A percentile compares a stretch with the other conserved stretches of the same genome.
Evolutionary conservation across 2,329 filamentous ascomycete genomes (phyloP).

Genomic region (Beauveria brongniartii): DNA sequence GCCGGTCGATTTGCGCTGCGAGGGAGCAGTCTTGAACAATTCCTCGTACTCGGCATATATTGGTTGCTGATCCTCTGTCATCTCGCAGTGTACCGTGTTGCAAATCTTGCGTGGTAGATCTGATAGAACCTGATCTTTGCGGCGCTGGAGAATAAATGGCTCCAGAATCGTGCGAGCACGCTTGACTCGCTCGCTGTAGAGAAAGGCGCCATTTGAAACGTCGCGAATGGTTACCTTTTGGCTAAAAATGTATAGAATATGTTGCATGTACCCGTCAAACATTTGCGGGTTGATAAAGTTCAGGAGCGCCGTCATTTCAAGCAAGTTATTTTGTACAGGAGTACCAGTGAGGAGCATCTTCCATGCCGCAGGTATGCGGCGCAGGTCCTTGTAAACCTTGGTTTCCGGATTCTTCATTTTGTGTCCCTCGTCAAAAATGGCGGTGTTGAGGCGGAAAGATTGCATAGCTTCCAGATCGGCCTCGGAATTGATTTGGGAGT

Average conservation of each 20-base stretch:
- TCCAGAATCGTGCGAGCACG: constrained; percentile 87
- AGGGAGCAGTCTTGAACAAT: constrained; percentile 56
- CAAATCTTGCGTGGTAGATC: constrained; percentile 75
- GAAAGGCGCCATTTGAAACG: constrained; percentile 68
- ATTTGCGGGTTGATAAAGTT: constrained; percentile 88
- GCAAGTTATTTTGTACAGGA: constrained; percentile 87
- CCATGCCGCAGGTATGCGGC: constrained; percentile 71
- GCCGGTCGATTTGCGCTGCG: constrained; percentile 40
- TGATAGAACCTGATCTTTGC: constrained; percentile 84
- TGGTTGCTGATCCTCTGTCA: constrained; percentile 62
- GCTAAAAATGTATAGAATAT: constrained; percentile 82
- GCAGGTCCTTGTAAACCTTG: constrained; percentile 69
- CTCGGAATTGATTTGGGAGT: constrained; percentile 47
- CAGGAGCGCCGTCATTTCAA: constrained; percentile 82
- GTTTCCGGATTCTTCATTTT: constrained; percentile 84
- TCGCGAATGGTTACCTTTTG: constrained; percentile 82
- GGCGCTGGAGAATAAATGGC: constrained; percentile 87
- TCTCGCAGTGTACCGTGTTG: constrained; percentile 70
- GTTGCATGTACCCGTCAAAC: constrained; percentile 68
- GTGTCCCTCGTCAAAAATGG: constrained; percentile 91
- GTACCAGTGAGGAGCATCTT: constrained; percentile 70
- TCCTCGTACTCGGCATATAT: constrained; percentile 62
- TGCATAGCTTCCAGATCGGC: constrained; percentile 44
- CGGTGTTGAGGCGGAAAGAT: constrained; percentile 40
- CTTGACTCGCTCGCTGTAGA: constrained; percentile 80